Evolutionary conservation across 1,139 yeast species (phyloP).

Genomic region (Magnusiomyces ingens): DNA sequence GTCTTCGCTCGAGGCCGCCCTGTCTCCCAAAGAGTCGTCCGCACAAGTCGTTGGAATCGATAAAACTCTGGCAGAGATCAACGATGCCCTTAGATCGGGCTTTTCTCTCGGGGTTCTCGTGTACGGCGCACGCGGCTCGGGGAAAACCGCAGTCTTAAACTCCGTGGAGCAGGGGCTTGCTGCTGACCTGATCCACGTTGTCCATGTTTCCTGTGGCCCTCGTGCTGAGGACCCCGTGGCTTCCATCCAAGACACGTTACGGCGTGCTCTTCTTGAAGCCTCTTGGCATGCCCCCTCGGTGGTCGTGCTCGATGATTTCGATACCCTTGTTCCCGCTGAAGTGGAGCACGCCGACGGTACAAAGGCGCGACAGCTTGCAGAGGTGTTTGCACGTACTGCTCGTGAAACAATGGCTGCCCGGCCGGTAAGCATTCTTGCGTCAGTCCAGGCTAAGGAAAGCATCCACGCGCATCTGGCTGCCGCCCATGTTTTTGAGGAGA

Average conservation of each 20-base stretch:
- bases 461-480: conserved; percentile 56
- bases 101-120: conserved; percentile 53
- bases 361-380: conserved; percentile 54
- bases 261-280: conserved; percentile 51
- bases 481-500: conserved; percentile 65
- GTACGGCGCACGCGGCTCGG: conserved; percentile 75
- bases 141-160: conserved; percentile 56
- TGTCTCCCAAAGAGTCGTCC: conserved; percentile 2
- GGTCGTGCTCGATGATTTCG: conserved; percentile 74
- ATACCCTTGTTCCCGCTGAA: conserved; percentile 65
- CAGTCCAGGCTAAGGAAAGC: conserved; percentile 59
- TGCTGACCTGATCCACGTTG: conserved; percentile 38
- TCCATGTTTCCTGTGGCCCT: conserved; percentile 48
- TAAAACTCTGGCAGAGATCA: conserved; percentile 38
- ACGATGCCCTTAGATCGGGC: conserved; percentile 38
- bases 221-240: conserved; percentile 52
- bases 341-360: conserved; percentile 61
- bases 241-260: conserved; percentile 44
- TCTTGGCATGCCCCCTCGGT: conserved; percentile 79
- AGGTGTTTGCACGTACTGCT: conserved; percentile 37
- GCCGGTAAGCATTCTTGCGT: conserved; percentile 47
- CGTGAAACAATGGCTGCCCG: conserved; percentile 38
- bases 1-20: conserved; percentile 19
- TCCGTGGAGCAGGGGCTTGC: conserved; percentile 39
- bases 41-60: conserved; percentile 52